These are phyloP conservation scores for Candida multigemmis DNA, from an alignment of 805 yeast genomes.

Conservation along the genomic window DNA sequence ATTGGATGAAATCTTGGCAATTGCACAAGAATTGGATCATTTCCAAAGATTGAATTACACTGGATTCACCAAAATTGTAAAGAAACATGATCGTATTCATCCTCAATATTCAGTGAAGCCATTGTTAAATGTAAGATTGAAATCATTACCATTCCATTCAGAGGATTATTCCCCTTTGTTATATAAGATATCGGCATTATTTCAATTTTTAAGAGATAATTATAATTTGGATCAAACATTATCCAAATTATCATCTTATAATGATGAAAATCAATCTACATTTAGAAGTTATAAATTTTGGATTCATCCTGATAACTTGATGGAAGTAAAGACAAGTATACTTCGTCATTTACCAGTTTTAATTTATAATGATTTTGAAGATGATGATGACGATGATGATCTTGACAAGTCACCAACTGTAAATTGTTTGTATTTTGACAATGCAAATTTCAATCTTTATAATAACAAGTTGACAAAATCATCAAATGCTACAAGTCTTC, in stretches of 20 bases:
- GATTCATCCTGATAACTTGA: conserved; percentile 87
- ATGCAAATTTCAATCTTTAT: conserved; percentile 72
- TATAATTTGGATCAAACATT: conserved; percentile 41
- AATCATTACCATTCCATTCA: conserved; percentile 81
- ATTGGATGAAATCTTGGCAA: conserved; percentile 64
- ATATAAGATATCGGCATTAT: conserved; percentile 72
- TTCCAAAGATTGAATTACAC: conserved; percentile 90
- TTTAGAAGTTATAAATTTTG: conserved; percentile 78
- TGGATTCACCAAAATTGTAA: conserved; percentile 89
- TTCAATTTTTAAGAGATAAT: conserved; percentile 75
- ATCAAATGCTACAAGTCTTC: conserved; percentile 62
- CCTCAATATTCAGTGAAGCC: conserved; percentile 86
- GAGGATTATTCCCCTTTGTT: conserved; percentile 92
- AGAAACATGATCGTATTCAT: conserved; percentile 91
- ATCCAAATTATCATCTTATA: conserved; percentile 40
- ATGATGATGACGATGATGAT: conserved; percentile 14
- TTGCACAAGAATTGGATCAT: conserved; percentile 80
- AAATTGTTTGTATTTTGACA: conserved; percentile 84
- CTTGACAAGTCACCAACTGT: conserved; percentile 52
- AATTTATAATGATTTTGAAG: conserved; percentile 55
- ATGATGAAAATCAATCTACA: conserved; percentile 26
- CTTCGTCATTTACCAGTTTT: conserved; percentile 89
- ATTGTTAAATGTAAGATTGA: conserved; percentile 76
- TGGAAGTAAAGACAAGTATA: conserved; percentile 96
- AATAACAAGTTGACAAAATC: conserved; percentile 72